Conservation (phyloP, 2,329 filamentous ascomycete genomes). For the Penicillium occitanis region DNA sequence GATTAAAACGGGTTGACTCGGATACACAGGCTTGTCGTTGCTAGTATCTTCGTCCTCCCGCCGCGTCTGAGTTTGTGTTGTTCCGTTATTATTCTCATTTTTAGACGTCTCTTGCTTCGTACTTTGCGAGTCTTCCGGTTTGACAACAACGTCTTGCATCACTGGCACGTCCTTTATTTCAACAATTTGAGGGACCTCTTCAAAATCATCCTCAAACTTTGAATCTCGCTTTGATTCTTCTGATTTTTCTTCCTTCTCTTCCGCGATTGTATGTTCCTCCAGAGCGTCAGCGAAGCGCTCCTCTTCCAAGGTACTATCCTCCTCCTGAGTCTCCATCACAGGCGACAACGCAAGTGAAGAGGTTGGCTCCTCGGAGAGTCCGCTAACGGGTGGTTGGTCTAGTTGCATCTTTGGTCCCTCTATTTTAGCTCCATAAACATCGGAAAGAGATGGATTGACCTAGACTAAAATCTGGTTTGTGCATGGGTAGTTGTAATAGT, state of each 20-base stretch:
- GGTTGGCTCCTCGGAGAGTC: neutral
- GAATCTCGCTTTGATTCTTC: slow-evolving; percentile 20
- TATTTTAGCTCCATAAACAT: slow-evolving; percentile 5
- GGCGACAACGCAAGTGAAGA: slow-evolving; percentile 17
- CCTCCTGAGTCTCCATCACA: slow-evolving; percentile 20
- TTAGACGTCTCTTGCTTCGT: neutral
- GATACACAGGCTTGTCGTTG: slow-evolving; percentile 24
- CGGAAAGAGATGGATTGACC: neutral
- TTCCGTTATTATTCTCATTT: neutral
- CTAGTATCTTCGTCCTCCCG: neutral
- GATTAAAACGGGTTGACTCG: slow-evolving; percentile 25
- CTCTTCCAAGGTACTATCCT: slow-evolving; percentile 20
- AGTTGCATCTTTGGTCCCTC: slow-evolving; percentile 12
- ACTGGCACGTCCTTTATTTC: slow-evolving; percentile 16
- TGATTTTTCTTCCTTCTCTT: slow-evolving; percentile 12
- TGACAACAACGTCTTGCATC: slow-evolving; percentile 11
- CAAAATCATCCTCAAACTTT: slow-evolving; percentile 23
- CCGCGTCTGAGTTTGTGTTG: neutral
- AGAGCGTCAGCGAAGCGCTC: slow-evolving; percentile 21
- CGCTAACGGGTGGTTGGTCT: slow-evolving; percentile 11
- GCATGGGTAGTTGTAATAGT: slow-evolving; percentile 8
- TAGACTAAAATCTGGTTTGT: neutral
- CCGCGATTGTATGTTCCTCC: slow-evolving; percentile 12
- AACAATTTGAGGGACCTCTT: neutral
- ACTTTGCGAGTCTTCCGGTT: slow-evolving; percentile 1